phyloP scores from a whole-genome alignment of 2,329 filamentous ascomycete genomes.

The Teratosphaeria viscida region DNA sequence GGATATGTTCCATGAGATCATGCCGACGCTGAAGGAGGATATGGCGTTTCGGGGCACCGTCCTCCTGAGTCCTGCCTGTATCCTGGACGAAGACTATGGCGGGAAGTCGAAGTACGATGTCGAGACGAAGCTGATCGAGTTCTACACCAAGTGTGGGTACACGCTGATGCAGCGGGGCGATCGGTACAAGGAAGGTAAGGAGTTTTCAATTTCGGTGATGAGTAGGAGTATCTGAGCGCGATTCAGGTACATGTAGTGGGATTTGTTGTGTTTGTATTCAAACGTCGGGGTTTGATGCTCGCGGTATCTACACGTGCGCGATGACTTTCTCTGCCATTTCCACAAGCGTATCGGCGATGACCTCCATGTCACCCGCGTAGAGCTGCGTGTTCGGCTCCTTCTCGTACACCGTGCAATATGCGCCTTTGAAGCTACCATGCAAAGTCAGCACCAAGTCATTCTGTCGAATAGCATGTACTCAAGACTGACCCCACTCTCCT shows the following conservation, averaged over 20 bases:
- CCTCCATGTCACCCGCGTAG: constrained; percentile 27
- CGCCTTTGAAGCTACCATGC: constrained; percentile 34
- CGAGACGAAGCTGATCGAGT: too few species aligned
- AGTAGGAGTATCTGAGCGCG: background rate
- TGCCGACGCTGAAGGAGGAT: too few species aligned
- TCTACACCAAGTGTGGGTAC: too few species aligned
- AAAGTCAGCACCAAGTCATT: background rate
- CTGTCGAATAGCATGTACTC: background rate
- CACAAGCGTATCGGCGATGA: background rate
- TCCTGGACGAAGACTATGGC: too few species aligned
- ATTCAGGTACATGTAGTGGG: background rate
- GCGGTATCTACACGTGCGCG: background rate
- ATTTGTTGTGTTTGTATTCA: background rate
- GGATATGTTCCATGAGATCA: too few species aligned
- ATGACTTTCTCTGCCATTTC: constrained; percentile 2
- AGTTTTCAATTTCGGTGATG: background rate
- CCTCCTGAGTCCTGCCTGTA: too few species aligned
- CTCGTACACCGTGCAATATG: constrained; percentile 45
- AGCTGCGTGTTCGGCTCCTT: constrained; percentile 41
- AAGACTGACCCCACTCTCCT: constrained; percentile 32
- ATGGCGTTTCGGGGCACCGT: too few species aligned
- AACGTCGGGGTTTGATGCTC: background rate
- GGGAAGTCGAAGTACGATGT: too few species aligned
- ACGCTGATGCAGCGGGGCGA: too few species aligned
- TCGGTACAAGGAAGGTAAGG: background rate